These are phyloP conservation scores for Funneliformis caledonium DNA, from an alignment of 371 early-diverging fungal genomes.

Conservation along the genomic window DNA sequence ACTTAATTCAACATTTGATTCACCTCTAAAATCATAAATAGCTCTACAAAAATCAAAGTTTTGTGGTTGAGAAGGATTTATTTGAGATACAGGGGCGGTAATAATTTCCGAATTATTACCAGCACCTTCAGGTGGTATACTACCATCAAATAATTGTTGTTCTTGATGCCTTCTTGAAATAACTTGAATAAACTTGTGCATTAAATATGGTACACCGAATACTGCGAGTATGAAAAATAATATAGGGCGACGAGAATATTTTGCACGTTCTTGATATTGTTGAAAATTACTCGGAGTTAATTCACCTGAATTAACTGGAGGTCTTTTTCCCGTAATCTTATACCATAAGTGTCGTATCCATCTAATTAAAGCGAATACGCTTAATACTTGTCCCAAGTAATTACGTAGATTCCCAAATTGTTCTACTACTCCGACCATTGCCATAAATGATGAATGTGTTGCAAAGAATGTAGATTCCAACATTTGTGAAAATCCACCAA, in stretches of 20 bases:
- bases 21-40: constrained; percentile 81
- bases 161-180: constrained; percentile 53
- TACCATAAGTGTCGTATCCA: constrained; percentile 65
- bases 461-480: constrained; percentile 96
- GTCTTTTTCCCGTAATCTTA: constrained; percentile 65
- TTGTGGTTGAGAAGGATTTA: constrained; percentile 45
- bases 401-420: constrained; percentile 87
- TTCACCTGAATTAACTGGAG: constrained; percentile 69
- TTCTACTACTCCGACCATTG: constrained; percentile 95
- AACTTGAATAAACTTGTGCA: constrained; percentile 81
- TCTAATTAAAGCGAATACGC: constrained; percentile 73
- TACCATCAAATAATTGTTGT: constrained; percentile 12
- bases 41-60: constrained; percentile 89
- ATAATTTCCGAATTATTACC: constrained; percentile 43
- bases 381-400: constrained; percentile 82
- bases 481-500: constrained; percentile 97
- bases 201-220: constrained; percentile 88
- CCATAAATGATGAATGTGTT: constrained; percentile 96
- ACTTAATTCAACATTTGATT: constrained; percentile 78
- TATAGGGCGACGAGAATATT: constrained; percentile 70
- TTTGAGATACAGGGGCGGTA: constrained; percentile 52
- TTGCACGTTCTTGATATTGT: constrained; percentile 62
- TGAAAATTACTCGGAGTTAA: constrained; percentile 73
- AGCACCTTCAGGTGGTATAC: constrained; percentile 32
- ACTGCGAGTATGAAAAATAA: constrained; percentile 80